phyloP scores from a whole-genome alignment of 495 filamentous ascomycete genomes.

The Apodospora peruviana region DNA sequence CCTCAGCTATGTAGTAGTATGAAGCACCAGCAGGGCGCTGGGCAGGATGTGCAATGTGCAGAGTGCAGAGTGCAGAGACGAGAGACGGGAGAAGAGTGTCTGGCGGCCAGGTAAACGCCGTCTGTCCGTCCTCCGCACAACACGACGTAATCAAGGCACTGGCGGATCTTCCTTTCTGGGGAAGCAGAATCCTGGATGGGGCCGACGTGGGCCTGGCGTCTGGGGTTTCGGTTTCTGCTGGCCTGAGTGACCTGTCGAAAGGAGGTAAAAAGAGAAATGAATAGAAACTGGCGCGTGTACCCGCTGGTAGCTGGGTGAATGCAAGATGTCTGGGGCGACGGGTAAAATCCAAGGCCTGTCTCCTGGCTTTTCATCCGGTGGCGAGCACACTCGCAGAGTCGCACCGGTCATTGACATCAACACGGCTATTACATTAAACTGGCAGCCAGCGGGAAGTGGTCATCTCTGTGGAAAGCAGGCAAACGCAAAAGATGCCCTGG shows the following conservation, averaged over 20 bases:
- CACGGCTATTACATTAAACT: slow-evolving; percentile 9
- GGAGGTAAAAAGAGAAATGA: slow-evolving; percentile 12
- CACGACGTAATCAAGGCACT: slow-evolving; percentile 12
- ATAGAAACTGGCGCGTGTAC: slow-evolving; percentile 27
- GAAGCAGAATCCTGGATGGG: slow-evolving; percentile 2
- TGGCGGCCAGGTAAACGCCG: slow-evolving; percentile 13
- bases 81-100: not conserved
- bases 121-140: slow-evolving; percentile 11
- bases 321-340: slow-evolving; percentile 27
- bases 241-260: slow-evolving; percentile 9
- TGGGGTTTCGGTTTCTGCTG: no score
- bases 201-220: not conserved
- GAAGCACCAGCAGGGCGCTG: not conserved
- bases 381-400: slow-evolving; percentile 10
- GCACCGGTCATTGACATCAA: no score
- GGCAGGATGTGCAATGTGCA: not conserved
- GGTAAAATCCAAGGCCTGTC: slow-evolving; percentile 30
- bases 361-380: slow-evolving; percentile 21
- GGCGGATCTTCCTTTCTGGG: not conserved
- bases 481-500: not conserved
- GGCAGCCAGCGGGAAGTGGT: not conserved
- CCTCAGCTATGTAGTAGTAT: slow-evolving; percentile 7
- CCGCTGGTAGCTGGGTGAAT: slow-evolving; percentile 32
- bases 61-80: slow-evolving; percentile 3
- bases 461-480: not conserved